These are phyloP conservation scores for Entomortierella chlamydospora DNA, from an alignment of 192 early-diverging fungal genomes.

Conservation along the genomic window DNA sequence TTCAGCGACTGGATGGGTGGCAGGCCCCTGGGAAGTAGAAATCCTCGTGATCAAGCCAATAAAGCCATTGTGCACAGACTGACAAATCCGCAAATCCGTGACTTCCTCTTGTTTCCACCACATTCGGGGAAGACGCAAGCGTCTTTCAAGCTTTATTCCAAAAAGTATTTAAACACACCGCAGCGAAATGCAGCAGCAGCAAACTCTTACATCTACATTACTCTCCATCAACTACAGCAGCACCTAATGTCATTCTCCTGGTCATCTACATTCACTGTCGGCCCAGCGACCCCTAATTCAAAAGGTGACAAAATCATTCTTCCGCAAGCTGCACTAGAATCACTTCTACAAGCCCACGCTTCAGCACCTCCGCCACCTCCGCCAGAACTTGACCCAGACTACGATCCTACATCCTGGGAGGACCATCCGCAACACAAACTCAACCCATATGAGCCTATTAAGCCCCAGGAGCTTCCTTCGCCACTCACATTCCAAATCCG, in stretches of 20 bases:
- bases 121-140: background rate
- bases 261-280: constrained; percentile 48
- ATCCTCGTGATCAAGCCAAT: too few species aligned
- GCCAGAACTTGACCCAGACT: constrained; percentile 6
- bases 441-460: background rate
- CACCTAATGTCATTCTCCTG: constrained; percentile 44
- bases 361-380: constrained; percentile 18
- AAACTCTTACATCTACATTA: background rate
- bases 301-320: constrained; percentile 71
- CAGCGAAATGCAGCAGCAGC: background rate
- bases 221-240: background rate
- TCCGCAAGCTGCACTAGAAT: constrained; percentile 61
- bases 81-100: background rate
- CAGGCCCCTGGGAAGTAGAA: constrained; percentile 9
- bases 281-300: constrained; percentile 13
- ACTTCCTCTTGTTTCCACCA: background rate
- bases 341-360: constrained; percentile 53
- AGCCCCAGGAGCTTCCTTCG: constrained; percentile 56
- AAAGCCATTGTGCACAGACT: background rate
- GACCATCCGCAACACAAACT: background rate
- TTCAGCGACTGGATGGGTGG: constrained; percentile 62
- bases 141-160: background rate
- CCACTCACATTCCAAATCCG: constrained; percentile 71
- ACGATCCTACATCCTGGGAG: constrained; percentile 41
- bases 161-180: background rate